Evolutionary conservation across 495 filamentous ascomycete species (phyloP), one percentile per base, ranked within the genome.

Genomic region (Ramalina intermedia): DNA sequence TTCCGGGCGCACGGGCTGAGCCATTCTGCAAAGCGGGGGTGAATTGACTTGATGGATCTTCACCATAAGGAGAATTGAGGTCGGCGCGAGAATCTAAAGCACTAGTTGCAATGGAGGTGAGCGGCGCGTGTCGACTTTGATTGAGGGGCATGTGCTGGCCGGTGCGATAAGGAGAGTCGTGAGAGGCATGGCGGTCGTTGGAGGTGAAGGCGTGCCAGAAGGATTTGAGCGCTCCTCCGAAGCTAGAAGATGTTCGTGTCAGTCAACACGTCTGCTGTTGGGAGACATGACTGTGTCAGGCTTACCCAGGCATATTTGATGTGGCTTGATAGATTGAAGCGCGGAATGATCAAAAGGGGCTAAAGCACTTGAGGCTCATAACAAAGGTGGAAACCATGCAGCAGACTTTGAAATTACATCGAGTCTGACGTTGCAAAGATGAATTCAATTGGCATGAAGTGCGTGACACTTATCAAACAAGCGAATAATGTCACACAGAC

Each of bases 141-240:
- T 76, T 74, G 48, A 91, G 74, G 49, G 84, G 86, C 50, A 88
- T 82, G 62, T 90, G 85, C 62, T 75, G 76, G 37, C 84, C 84
- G 33, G 81, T 82, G 57, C 85, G 78, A 66, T 93, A 87, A 26
- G 91, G 85, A 45, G 87, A 91, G 65, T 94, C 84, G 66, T 78
- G 83, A 53, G 75, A 76, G 48, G 87, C 84, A 77, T 91, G 83
- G 74, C 79, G 72, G 61, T 84, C 70, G 67, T 76, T 64, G 59
- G 73, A 75, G 66, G 87, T 94, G 87, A 96, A 91, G 46, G 87
- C 83, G 74, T 96, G 90, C 90, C 90, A 96, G 67, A 95, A 87
- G 54, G 83, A 84, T 56, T 78, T 76, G 66, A 84, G 79, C 65
- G 75, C 68, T 46, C 70, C 69, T 48, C 73, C 71, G 53, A 89